Conservation (phyloP, 148 eudicot species). For the Fagopyrum tataricum region DNA sequence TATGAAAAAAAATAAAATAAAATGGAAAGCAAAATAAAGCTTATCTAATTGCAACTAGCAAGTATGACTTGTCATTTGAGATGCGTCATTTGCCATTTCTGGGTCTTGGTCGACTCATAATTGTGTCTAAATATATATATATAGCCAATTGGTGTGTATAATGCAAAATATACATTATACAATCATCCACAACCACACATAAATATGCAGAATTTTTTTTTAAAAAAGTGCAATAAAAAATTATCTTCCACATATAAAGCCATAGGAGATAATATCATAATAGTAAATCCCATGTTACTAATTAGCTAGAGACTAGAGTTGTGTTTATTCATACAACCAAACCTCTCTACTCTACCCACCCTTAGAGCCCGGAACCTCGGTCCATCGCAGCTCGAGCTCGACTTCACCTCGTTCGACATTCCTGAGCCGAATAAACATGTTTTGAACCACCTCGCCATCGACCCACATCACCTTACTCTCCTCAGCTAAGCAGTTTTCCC, state of each 20-base stretch:
- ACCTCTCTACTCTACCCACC: background rate
- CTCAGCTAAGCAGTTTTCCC: conserved; percentile 31
- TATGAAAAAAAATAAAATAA: too few relatives aligned
- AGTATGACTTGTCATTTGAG: too few relatives aligned
- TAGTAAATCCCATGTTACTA: background rate
- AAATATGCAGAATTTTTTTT: background rate
- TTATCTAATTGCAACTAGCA: too few relatives aligned
- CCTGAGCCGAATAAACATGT: conserved; percentile 29
- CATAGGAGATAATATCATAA: background rate
- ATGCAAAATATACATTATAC: background rate
- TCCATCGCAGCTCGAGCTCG: conserved; percentile 28
- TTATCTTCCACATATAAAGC: background rate
- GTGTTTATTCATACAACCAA: background rate
- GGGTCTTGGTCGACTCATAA: too few relatives aligned
- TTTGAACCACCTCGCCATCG: conserved; percentile 25
- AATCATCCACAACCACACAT: background rate
- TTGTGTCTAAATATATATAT: too few relatives aligned
- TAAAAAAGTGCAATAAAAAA: background rate
- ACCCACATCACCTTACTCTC: conserved; percentile 29
- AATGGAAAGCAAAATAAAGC: too few relatives aligned
- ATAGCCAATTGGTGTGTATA: too few relatives aligned
- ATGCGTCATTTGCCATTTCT: too few relatives aligned
- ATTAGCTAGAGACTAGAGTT: background rate
- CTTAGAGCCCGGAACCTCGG: conserved; percentile 15
- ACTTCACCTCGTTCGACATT: conserved; percentile 32